Evolutionary conservation across 257 asterid species (phyloP).

Genomic region (Gynochthodes officinalis): DNA sequence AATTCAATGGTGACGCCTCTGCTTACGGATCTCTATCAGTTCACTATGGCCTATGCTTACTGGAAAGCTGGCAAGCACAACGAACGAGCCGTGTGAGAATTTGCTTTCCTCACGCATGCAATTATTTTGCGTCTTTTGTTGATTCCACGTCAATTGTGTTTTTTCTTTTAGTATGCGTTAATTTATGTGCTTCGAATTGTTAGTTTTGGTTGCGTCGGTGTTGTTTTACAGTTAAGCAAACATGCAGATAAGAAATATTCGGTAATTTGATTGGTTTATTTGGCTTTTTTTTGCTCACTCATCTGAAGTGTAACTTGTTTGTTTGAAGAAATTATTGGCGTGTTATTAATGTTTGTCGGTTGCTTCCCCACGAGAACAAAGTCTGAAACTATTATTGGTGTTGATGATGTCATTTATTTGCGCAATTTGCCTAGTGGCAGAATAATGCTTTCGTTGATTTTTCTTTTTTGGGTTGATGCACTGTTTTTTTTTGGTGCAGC

Average conservation of each 20-base stretch:
- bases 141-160: not conserved
- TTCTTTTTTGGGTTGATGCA: not conserved
- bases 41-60: constrained; percentile 97
- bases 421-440: too few relatives aligned
- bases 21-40: constrained; percentile 95
- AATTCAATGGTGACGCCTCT: constrained; percentile 98
- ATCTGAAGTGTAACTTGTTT: not conserved
- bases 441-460: too few relatives aligned
- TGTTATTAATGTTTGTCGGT: not conserved
- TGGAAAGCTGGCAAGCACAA: constrained; percentile 93
- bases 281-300: not conserved
- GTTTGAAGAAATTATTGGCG: not conserved
- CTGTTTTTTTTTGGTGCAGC: not conserved
- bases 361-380: too few relatives aligned
- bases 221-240: not conserved
- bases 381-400: too few relatives aligned
- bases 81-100: constrained; percentile 87
- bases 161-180: not conserved
- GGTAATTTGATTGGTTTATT: not conserved
- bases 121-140: not conserved
- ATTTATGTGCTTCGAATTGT: not conserved
- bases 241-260: not conserved
- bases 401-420: too few relatives aligned
- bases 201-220: not conserved
- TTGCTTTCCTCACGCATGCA: not conserved